Evolutionary conservation across 352 stramenopile species (phyloP).

Genomic region (Phytopythium helicoides): DNA sequence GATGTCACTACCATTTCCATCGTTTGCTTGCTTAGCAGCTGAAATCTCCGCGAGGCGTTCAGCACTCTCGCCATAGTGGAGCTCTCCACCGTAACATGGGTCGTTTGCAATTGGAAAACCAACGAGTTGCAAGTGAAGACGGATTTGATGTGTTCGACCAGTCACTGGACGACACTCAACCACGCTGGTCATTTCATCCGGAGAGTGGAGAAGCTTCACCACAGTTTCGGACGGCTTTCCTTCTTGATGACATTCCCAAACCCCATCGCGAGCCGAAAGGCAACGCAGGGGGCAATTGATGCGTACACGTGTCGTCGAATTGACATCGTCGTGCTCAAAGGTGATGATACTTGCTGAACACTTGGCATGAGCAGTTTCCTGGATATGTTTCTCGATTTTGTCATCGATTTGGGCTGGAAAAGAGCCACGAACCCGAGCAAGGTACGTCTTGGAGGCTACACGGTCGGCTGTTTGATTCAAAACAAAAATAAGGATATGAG

Average conservation of each 20-base stretch:
- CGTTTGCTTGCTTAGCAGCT: conserved; percentile 34
- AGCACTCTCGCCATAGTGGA: conserved; percentile 86
- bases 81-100: conserved; percentile 94
- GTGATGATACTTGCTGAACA: conserved; percentile 51
- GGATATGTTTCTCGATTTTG: conserved; percentile 33
- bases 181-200: conserved; percentile 76
- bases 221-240: conserved; percentile 80
- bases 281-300: conserved; percentile 85
- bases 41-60: conserved; percentile 45
- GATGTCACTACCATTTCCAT: conserved; percentile 3
- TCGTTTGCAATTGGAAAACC: conserved; percentile 96
- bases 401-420: conserved; percentile 68
- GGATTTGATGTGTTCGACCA: conserved; percentile 97
- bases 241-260: conserved; percentile 82
- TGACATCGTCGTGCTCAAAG: conserved; percentile 35
- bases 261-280: conserved; percentile 73
- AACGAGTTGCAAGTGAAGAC: conserved; percentile 93
- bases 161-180: conserved; percentile 93
- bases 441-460: conserved; percentile 93
- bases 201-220: conserved; percentile 49
- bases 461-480: conserved; percentile 46
- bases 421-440: conserved; percentile 90
- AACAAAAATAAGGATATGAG: too few relatives aligned
- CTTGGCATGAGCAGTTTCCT: conserved; percentile 31
- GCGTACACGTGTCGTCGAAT: conserved; percentile 24